phyloP scores from a whole-genome alignment of 2,329 filamentous ascomycete species.

The Sarocladium oryzae region DNA sequence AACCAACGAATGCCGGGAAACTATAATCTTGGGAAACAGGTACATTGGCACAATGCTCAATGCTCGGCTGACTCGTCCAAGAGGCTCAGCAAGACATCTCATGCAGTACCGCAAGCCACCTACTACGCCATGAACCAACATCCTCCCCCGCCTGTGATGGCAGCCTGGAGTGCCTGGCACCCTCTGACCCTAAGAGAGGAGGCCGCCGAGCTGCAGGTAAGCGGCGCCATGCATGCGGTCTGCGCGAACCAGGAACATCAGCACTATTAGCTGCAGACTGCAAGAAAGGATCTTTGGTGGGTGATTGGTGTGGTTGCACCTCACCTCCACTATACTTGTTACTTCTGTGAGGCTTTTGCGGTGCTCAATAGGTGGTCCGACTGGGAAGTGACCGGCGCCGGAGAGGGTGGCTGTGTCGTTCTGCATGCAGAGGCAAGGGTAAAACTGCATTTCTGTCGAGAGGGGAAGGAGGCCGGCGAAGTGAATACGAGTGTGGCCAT shows the following conservation, averaged over 20 bases:
- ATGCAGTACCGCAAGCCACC: background rate
- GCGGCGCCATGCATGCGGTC: background rate
- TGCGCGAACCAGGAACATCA: background rate
- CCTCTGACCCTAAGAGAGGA: too few relatives aligned
- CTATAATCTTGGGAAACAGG: background rate
- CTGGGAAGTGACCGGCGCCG: background rate
- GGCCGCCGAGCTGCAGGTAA: background rate
- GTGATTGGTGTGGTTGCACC: background rate
- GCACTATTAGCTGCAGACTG: background rate
- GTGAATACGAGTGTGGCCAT: too few relatives aligned
- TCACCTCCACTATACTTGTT: background rate
- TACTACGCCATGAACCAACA: background rate
- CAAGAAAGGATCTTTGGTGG: background rate
- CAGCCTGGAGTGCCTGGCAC: too few relatives aligned
- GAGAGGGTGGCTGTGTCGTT: background rate
- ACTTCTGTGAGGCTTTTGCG: background rate
- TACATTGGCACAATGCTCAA: background rate
- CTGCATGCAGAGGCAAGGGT: background rate
- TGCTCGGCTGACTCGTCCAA: background rate
- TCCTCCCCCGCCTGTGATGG: too few relatives aligned
- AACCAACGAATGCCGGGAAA: background rate
- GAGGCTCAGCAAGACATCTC: conserved; percentile 1
- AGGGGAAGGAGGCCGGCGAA: background rate
- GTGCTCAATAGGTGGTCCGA: background rate
- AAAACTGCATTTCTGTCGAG: background rate